phyloP scores from a whole-genome alignment of 1,139 yeast species.

The Suhomyces anneliseae region DNA sequence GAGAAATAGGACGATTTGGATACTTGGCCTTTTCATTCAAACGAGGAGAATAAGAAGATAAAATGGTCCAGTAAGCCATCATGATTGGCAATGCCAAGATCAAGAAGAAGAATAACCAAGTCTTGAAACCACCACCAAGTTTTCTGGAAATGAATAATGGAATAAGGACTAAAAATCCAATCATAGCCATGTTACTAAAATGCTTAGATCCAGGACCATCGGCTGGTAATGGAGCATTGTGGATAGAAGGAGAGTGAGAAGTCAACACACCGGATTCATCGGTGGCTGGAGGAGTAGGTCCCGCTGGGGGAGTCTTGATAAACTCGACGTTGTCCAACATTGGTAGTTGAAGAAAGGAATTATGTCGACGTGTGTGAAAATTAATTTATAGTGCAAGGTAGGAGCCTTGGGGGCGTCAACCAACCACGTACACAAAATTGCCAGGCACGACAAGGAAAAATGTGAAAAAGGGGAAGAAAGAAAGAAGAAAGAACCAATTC shows the following conservation, averaged over 20 bases:
- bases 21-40: constrained; percentile 73
- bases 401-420: neutral
- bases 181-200: constrained; percentile 64
- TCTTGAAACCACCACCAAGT: constrained; percentile 72
- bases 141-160: constrained; percentile 67
- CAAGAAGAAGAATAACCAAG: constrained; percentile 57
- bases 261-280: constrained; percentile 60
- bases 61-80: constrained; percentile 78
- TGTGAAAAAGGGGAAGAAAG: too few relatives aligned
- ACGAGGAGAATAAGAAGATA: constrained; percentile 79
- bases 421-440: neutral
- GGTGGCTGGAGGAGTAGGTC: constrained; percentile 47
- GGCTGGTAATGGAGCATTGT: constrained; percentile 86
- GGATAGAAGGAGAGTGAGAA: constrained; percentile 68
- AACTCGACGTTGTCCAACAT: constrained; percentile 51
- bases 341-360: constrained; percentile 3
- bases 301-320: constrained; percentile 59
- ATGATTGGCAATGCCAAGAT: constrained; percentile 66
- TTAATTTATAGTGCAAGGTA: neutral
- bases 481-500: too few relatives aligned
- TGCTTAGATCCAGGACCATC: constrained; percentile 87
- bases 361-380: constrained; percentile 3
- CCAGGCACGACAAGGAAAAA: neutral
- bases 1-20: constrained; percentile 77
- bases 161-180: constrained; percentile 52